phyloP scores from a whole-genome alignment of 1,284 basidiomycete genomes.

The Cryptococcus hybrid region DNA sequence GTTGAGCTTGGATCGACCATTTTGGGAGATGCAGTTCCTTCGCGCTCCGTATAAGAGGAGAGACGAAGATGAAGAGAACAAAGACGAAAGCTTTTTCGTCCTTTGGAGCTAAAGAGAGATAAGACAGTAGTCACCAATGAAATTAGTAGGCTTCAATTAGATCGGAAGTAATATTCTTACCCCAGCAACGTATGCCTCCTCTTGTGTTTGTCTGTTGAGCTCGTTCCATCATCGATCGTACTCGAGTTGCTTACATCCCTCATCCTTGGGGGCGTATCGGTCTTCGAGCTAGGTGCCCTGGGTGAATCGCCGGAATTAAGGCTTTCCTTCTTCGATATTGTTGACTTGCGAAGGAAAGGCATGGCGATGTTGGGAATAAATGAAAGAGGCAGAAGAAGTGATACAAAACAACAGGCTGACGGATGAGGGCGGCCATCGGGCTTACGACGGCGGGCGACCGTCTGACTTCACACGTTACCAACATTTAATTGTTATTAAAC shows the following conservation, averaged over 20 bases:
- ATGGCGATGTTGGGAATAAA: not conserved
- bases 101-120: conserved; percentile 20
- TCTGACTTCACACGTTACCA: no score
- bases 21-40: conserved; percentile 7
- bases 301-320: conserved; percentile 10
- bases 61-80: conserved; percentile 36
- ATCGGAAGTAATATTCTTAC: conserved; percentile 7
- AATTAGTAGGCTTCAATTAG: not conserved
- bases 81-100: conserved; percentile 34
- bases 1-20: conserved; percentile 14
- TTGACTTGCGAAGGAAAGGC: conserved; percentile 23
- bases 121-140: not conserved
- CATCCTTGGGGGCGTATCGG: conserved; percentile 20
- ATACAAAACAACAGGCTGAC: no score
- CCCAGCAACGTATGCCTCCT: conserved; percentile 14
- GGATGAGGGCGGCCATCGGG: no score
- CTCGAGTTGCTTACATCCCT: conserved; percentile 20
- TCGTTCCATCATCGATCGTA: conserved; percentile 12
- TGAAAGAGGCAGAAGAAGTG: no score
- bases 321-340: conserved; percentile 20
- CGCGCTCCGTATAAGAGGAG: conserved; percentile 15
- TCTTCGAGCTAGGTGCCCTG: not conserved
- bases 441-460: no score
- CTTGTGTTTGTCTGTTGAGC: conserved; percentile 9
- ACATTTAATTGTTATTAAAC: no score